These are phyloP conservation scores for Agaricus sinodeliciosus DNA, from an alignment of 768 basidiomycete species.

Conservation along the genomic window DNA sequence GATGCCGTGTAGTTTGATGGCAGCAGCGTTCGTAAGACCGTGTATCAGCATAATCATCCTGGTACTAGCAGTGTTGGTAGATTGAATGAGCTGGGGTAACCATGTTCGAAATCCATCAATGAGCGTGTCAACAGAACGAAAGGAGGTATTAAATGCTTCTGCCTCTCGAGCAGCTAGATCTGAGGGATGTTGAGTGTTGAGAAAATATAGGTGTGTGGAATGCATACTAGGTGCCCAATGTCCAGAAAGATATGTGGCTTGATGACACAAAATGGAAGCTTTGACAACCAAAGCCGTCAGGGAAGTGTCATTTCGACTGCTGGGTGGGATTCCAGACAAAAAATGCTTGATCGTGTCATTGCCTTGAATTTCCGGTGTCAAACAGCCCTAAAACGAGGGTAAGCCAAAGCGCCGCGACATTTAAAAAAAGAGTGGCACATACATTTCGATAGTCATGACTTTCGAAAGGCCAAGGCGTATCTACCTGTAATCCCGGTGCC, in stretches of 20 bases:
- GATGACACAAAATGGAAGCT: constrained; percentile 52
- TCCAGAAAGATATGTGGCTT: constrained; percentile 46
- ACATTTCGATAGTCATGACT: constrained; percentile 32
- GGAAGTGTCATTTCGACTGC: constrained; percentile 27
- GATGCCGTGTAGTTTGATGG: constrained; percentile 45
- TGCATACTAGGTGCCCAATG: constrained; percentile 37
- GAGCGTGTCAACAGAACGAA: constrained; percentile 38
- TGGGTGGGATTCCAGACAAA: constrained; percentile 28
- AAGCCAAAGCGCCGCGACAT: constrained; percentile 4
- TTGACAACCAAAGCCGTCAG: constrained; percentile 41
- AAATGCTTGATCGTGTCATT: constrained; percentile 45
- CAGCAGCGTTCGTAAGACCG: constrained; percentile 40
- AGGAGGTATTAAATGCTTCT: constrained; percentile 34
- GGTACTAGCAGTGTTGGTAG: constrained; percentile 26
- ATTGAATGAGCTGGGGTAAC: constrained; percentile 26
- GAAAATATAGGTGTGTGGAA: neutral
- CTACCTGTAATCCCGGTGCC: constrained; percentile 41
- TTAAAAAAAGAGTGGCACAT: constrained; percentile 10
- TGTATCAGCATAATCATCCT: constrained; percentile 39
- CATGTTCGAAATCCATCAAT: constrained; percentile 34
- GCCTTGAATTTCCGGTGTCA: constrained; percentile 37
- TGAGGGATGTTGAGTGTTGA: constrained; percentile 15
- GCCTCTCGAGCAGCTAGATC: constrained; percentile 36
- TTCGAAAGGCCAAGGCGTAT: constrained; percentile 48
- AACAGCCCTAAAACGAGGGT: constrained; percentile 30